phyloP scores from a whole-genome alignment of 1,139 yeast genomes.

The Geotrichum klebahnii region DNA sequence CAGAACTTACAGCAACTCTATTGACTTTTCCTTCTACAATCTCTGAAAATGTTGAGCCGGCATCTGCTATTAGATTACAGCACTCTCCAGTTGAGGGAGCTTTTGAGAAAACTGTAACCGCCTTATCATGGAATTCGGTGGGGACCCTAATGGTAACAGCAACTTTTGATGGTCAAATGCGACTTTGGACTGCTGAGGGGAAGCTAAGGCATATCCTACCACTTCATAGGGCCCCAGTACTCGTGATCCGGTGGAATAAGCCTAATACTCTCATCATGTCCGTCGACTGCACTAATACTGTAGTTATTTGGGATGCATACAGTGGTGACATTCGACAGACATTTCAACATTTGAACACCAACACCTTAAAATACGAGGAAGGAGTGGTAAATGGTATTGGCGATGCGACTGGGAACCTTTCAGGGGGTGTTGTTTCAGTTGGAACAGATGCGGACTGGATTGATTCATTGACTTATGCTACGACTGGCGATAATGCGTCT shows the following conservation, averaged over 20 bases:
- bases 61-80: conserved; percentile 5
- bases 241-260: conserved; percentile 50
- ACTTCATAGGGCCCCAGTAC: conserved; percentile 52
- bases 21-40: conserved; percentile 13
- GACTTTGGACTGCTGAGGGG: conserved; percentile 37
- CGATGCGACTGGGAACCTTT: conserved; percentile 1
- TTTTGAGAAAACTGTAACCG: conserved; percentile 33
- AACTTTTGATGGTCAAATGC: conserved; percentile 35
- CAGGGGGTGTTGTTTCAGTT: conserved; percentile 21
- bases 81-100: conserved; percentile 20
- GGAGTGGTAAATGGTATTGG: conserved; percentile 11
- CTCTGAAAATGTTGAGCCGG: conserved; percentile 8
- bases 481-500: conserved; percentile 56
- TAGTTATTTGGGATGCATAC: conserved; percentile 53
- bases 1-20: conserved; percentile 17
- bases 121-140: conserved; percentile 34
- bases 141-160: conserved; percentile 37
- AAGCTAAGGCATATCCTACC: conserved; percentile 54
- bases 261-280: conserved; percentile 44
- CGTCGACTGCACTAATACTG: conserved; percentile 42
- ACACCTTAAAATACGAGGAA: conserved; percentile 10
- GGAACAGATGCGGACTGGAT: conserved; percentile 71
- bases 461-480: conserved; percentile 62
- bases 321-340: conserved; percentile 45
- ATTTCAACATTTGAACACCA: conserved; percentile 22